Evolutionary conservation across 257 asterid species (phyloP), one percentile per base, ranked within the genome.

Genomic region (Jaltomata sinuosa): DNA sequence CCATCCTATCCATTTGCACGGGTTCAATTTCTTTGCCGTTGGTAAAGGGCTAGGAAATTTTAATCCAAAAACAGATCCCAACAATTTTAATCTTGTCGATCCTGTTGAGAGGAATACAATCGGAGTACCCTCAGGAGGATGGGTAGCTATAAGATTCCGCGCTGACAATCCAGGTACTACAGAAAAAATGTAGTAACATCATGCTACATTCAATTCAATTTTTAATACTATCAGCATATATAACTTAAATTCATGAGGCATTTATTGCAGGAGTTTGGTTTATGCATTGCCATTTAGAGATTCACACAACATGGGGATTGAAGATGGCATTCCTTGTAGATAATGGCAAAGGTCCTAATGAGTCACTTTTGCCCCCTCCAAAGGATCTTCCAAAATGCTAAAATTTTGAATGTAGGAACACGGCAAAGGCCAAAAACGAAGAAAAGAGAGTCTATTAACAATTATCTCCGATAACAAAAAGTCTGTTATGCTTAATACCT

Each of bases 321-420:
- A 95, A 95, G 83, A 95, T 95, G 99, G 97, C 99, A 1, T 95
- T 95, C 88, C 90, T 91, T 88, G 98, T 95, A 67, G 99, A 95
- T 84, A 91, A 94, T 79, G 99, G 99, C 22, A 93, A 91, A 59
- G 96, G 97, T 42, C 90, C 93, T 1, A 94, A 92, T 61, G 88
- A 95, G 84, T 92, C 98, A 42, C 27, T 95, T 62, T 83, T 91
- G 89, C 97, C 98, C 1, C 99, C 99, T 59, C 99, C 99, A 6
- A 87, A 89, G 78, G 97, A 95, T 89, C 89, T 93, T 78, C 97
- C 97, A 1, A 94, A 92, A 69, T 95, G 97, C 77, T 95, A 79
- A 89, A 29, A 18, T 22, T 47, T 1, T 1, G 42, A 52, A 9
- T 11, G 59, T 21, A 22, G 71, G 76, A 50, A 18, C 45, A 49